Evolutionary conservation across 2,329 filamentous ascomycete species (phyloP).

Genomic region (Tolypocladium ovalisporum): DNA sequence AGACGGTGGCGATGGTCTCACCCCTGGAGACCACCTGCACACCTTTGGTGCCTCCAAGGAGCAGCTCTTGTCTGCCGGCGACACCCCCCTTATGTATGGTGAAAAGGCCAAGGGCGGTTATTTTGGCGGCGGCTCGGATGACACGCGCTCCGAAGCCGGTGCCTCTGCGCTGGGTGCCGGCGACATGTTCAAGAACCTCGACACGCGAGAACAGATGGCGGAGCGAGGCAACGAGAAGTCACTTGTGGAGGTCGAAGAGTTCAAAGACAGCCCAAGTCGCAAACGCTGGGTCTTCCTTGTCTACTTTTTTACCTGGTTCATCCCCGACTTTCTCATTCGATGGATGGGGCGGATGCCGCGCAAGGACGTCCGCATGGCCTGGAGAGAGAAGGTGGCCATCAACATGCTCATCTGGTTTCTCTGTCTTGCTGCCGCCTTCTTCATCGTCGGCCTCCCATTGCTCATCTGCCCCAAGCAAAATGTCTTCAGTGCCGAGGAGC

Average conservation of each 20-base stretch:
- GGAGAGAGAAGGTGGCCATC: constrained; percentile 96
- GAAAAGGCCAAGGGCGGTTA: constrained; percentile 73
- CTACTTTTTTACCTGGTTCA: constrained; percentile 72
- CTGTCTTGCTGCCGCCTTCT: constrained; percentile 70
- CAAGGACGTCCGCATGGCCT: constrained; percentile 84
- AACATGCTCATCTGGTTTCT: constrained; percentile 93
- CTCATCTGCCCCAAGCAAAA: constrained; percentile 87
- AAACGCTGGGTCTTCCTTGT: constrained; percentile 87
- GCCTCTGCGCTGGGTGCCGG: constrained; percentile 83
- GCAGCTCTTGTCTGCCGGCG: constrained; percentile 39
- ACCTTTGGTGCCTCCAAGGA: constrained; percentile 54
- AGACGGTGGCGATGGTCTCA: constrained; percentile 46
- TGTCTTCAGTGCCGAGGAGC: constrained; percentile 70
- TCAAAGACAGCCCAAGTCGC: constrained; percentile 63
- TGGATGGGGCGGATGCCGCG: constrained; percentile 75
- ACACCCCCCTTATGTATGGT: constrained; percentile 51
- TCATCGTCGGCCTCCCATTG: constrained; percentile 78
- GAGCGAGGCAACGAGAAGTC: constrained; percentile 90
- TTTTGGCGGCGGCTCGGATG: constrained; percentile 67
- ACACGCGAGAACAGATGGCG: constrained; percentile 87
- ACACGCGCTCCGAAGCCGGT: constrained; percentile 83
- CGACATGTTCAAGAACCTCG: constrained; percentile 96
- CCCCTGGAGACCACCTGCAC: constrained; percentile 43
- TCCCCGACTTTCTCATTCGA: constrained; percentile 76
- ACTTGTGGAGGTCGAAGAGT: constrained; percentile 82